Evolutionary conservation across 2,329 filamentous ascomycete genomes (phyloP), one percentile per base, ranked within the genome.

Genomic region (Rhynchosporium secalis): DNA sequence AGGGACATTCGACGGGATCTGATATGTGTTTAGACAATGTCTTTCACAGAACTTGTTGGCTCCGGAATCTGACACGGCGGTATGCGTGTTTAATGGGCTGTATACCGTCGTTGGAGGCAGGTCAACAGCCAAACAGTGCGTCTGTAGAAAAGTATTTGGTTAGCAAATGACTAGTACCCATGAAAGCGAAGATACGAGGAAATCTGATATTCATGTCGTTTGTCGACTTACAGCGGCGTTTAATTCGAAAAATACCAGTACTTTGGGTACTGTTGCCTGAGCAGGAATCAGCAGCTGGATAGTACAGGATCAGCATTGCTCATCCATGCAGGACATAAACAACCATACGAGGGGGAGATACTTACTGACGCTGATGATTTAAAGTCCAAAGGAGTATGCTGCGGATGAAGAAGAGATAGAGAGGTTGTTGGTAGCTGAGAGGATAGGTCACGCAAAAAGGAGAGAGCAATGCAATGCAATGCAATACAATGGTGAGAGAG

Each of bases 1-100:
- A 83, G 76, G 72, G 78, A 78, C 77, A 80, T 79, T 69, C 70
- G 71, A 68, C 62, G 59, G 41, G 36, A 54, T 36, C 28, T 40
- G 36, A 9, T 47, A 28, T 31, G 33, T 13, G 29, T 26, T 49
- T 15, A 41, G 33, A 15, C 43, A 49, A 31, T 41, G 56, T 33
- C 45, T 48, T 26, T 58, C 56, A 15, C 31, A 49, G 51, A 40
- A n/a, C 10, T 13, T n/a, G 31, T 28, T 6, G 56, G 8, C 55
- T 28, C 26, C 29, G 45, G 3, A 41, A 57, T 29, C 29, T 48
- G 28, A 33, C 38, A 31, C 33, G 40, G n/a, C 20, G 10, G 29
- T 49, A 29, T 31, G 15, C 31, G 28, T 38, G 33, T 36, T 31
- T 26, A 36, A 40, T 40, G 33, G 15, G 20, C 31, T 48, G 56